Conservation (phyloP, 108 stramenopile genomes). For the Schizochytrium sp. region DNA sequence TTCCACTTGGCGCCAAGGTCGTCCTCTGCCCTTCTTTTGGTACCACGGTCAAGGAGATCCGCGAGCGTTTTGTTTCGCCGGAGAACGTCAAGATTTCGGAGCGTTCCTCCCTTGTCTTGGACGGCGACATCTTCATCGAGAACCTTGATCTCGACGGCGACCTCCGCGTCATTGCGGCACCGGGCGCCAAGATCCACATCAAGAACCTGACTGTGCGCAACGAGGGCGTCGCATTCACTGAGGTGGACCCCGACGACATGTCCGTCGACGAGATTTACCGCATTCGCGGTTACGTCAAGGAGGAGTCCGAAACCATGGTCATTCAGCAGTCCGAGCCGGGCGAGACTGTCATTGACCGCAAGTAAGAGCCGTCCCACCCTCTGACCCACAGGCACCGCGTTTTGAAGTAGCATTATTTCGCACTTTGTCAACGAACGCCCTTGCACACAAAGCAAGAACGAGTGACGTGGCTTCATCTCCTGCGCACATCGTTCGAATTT, state of each 20-base stretch:
- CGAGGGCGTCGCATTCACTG: not conserved
- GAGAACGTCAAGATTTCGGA: conserved; percentile 63
- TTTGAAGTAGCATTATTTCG: not conserved
- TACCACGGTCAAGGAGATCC: conserved; percentile 57
- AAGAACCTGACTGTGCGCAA: not conserved
- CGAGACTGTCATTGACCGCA: conserved; percentile 5
- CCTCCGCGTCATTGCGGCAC: not conserved
- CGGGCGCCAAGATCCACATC: conserved; percentile 7
- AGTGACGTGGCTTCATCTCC: too few relatives aligned
- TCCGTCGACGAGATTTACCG: conserved; percentile 6
- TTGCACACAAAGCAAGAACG: too few relatives aligned
- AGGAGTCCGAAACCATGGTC: not conserved
- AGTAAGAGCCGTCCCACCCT: not conserved
- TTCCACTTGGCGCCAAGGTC: conserved; percentile 58
- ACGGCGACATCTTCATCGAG: conserved; percentile 55
- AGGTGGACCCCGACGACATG: not conserved
- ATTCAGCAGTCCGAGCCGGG: conserved; percentile 1
- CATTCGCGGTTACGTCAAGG: conserved; percentile 21
- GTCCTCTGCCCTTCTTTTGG: conserved; percentile 66
- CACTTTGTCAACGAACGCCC: too few relatives aligned
- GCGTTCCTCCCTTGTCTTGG: conserved; percentile 65
- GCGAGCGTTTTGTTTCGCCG: conserved; percentile 56
- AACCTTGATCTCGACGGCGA: conserved; percentile 19
- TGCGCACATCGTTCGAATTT: too few relatives aligned
- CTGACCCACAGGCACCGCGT: not conserved